phyloP scores from a whole-genome alignment of 2,329 filamentous ascomycete genomes.

The Colletotrichum sp. region DNA sequence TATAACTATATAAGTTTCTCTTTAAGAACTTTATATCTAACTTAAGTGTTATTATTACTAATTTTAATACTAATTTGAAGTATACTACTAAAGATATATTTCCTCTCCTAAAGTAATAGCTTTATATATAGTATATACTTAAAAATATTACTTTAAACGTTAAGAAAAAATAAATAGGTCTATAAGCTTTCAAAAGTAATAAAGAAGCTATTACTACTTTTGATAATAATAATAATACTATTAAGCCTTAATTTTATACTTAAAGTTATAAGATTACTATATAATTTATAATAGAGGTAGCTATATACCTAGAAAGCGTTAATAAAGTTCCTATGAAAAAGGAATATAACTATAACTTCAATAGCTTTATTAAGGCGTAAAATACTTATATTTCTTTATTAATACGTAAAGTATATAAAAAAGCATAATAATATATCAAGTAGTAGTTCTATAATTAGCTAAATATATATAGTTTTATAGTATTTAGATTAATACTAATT shows the following conservation, averaged over 20 bases:
- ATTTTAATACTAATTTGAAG: neutral
- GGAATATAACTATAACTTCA: accelerated
- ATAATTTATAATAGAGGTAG: too few species aligned
- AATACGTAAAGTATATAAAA: too few species aligned
- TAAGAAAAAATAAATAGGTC: neutral
- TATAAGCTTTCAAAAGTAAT: neutral
- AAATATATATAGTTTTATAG: too few species aligned
- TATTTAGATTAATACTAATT: too few species aligned
- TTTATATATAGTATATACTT: neutral
- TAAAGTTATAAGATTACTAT: neutral
- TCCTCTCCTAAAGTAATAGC: neutral
- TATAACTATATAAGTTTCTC: neutral
- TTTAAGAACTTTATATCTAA: neutral
- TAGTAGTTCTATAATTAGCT: too few species aligned
- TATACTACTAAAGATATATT: neutral
- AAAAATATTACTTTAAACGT: neutral
- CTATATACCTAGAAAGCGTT: too few species aligned
- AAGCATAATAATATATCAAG: too few species aligned
- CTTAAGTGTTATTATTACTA: neutral
- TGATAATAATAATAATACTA: neutral
- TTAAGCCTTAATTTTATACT: neutral
- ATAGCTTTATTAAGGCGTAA: too few species aligned
- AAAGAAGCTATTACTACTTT: neutral
- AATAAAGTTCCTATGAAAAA: accelerated
- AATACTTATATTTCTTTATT: too few species aligned